Base-by-base conservation (phyloP, 345 rosid genomes). In the Cardiospermum halicacabum region DNA sequence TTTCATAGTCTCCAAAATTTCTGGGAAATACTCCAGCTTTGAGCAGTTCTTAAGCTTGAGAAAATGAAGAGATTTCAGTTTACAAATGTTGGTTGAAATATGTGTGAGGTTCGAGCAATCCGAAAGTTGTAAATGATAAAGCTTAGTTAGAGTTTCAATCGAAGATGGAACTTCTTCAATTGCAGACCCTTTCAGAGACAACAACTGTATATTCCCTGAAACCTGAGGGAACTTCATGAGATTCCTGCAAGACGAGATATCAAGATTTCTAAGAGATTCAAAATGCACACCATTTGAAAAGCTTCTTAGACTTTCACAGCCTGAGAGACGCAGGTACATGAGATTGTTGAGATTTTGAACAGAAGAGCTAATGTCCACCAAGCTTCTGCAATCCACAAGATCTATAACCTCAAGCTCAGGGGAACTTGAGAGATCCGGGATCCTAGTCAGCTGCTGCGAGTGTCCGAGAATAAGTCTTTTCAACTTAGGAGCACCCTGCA, bases 21-120 rank as follows among this genome's bases (percentile, higher is more conserved):
- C 4, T 22, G 76, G 72, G 32, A 78, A 62, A 19, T 18, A 30
- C 30, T 18, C 22, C 16, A 65, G 25, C 5, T 50, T 53, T 1
- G 60, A 25, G 34, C 51, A 64, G 2, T 51, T 27, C 26, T 32
- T n/a, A 42, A 60, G 64, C 26, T 34, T 40, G 1, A 60, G 39
- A 3, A 6, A 40, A 7, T 10, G 75, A 88, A 88, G 19, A 89
- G 72, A 64, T 89, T 89, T 89, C 92, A 89, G 53, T 78, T 86
- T 7, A 86, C 85, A 47, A 67, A 89, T n/a, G 65, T 62, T 21
- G 3, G 43, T 9, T 39, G 43, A 39, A 39, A 39, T 39, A 3
- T 39, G 43, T 11, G 10, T 3, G 5, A 39, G 43, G 13, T 15
- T 39, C 12, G 3, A 9, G 15, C 43, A 39, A 5, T 39, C 12